A percentile compares a stretch with the other conserved stretches of the same genome.
Evolutionary conservation across 2,329 filamentous ascomycete genomes (phyloP).

Genomic region (Pseudocercospora fuligena): DNA sequence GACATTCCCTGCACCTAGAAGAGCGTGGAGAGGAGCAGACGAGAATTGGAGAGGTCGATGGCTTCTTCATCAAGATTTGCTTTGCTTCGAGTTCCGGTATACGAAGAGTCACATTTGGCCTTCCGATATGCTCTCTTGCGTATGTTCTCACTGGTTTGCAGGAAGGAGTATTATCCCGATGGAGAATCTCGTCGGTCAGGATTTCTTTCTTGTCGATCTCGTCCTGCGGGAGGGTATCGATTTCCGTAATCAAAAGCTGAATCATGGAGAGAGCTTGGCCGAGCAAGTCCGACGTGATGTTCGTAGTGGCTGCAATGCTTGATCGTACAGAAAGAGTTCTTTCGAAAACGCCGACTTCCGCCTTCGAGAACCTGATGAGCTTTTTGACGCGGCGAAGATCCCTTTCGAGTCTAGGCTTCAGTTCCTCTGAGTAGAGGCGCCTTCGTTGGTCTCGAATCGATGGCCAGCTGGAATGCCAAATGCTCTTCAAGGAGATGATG

Average conservation of each 20-base stretch:
- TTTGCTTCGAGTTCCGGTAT: slow-evolving; percentile 21
- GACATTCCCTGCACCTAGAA: slow-evolving; percentile 6
- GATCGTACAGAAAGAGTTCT: background rate
- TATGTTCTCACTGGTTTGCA: background rate
- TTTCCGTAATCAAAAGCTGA: slow-evolving; percentile 9
- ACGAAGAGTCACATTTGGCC: slow-evolving; percentile 12
- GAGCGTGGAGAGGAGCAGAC: slow-evolving; percentile 4
- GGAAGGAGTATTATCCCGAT: background rate
- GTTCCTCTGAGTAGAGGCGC: slow-evolving; percentile 17
- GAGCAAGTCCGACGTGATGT: slow-evolving; percentile 17
- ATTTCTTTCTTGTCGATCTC: slow-evolving; percentile 5
- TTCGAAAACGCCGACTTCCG: slow-evolving; percentile 12
- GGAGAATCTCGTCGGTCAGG: slow-evolving; percentile 16
- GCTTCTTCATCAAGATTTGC: slow-evolving; percentile 23
- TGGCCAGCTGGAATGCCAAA: slow-evolving; percentile 22
- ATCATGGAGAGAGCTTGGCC: slow-evolving; percentile 15
- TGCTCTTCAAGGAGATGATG: slow-evolving; percentile 10
- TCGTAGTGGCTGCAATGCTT: background rate
- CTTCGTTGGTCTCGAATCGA: slow-evolving; percentile 15
- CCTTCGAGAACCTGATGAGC: slow-evolving; percentile 17
- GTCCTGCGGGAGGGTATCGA: slow-evolving; percentile 14
- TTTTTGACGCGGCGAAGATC: slow-evolving; percentile 14
- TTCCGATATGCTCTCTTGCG: slow-evolving; percentile 7
- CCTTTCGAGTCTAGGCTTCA: slow-evolving; percentile 11
- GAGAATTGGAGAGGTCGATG: slow-evolving; percentile 8